phyloP scores from a whole-genome alignment of 495 filamentous ascomycete species.

The Podospora pseudocomata region DNA sequence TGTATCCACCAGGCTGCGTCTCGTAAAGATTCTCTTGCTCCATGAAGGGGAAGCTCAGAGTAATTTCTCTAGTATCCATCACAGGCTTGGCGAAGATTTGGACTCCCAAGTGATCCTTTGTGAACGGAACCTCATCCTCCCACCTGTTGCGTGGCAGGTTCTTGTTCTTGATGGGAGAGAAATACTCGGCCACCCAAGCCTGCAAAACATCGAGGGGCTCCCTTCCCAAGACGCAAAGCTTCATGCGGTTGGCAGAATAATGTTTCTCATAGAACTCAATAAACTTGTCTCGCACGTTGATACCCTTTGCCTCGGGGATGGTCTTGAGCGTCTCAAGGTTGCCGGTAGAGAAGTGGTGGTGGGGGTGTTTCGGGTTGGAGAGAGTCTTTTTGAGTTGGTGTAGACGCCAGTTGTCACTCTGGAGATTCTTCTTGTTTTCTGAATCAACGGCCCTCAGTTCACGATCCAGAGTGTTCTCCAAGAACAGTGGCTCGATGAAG shows the following conservation, averaged over 20 bases:
- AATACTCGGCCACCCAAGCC: constrained; percentile 82
- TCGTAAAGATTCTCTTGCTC: constrained; percentile 84
- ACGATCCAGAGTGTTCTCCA: constrained; percentile 83
- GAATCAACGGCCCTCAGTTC: constrained; percentile 94
- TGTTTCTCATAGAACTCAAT: constrained; percentile 87
- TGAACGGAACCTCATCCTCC: constrained; percentile 68
- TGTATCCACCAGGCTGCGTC: constrained; percentile 81
- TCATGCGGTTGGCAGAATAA: constrained; percentile 96
- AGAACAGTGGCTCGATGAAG: constrained; percentile 88
- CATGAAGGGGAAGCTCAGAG: constrained; percentile 82
- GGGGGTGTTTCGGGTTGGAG: constrained; percentile 89
- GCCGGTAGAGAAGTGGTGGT: constrained; percentile 92
- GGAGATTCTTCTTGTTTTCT: constrained; percentile 99
- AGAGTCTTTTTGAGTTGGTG: constrained; percentile 88
- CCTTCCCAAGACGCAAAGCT: constrained; percentile 84
- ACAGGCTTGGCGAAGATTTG: constrained; percentile 95
- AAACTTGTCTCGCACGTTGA: constrained; percentile 89
- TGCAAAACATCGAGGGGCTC: constrained; percentile 88
- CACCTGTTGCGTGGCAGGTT: constrained; percentile 76
- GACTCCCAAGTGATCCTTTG: constrained; percentile 63
- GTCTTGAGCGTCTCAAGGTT: constrained; percentile 88
- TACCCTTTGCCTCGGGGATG: constrained; percentile 71
- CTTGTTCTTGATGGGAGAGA: constrained; percentile 81
- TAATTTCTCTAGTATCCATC: constrained; percentile 83
- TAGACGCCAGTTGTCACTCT: constrained; percentile 89